These are phyloP conservation scores for Parathielavia appendiculata DNA, from an alignment of 495 filamentous ascomycete species.

Conservation along the genomic window DNA sequence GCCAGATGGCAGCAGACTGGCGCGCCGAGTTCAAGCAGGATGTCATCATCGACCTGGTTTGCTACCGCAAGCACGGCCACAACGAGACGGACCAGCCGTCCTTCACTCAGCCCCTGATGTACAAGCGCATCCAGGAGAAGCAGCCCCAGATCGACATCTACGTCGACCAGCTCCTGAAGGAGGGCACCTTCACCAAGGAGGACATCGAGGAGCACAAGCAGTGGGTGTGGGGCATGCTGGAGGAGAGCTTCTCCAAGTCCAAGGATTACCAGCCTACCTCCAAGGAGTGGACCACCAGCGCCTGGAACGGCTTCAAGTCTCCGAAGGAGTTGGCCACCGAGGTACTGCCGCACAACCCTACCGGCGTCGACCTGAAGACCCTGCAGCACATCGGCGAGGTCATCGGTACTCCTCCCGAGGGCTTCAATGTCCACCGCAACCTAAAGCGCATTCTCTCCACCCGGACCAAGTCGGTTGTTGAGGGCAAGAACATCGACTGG, in stretches of 20 bases:
- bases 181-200: constrained; percentile 91
- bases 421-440: constrained; percentile 85
- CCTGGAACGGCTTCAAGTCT: constrained; percentile 98
- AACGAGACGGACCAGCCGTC: constrained; percentile 99
- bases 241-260: constrained; percentile 91
- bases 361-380: constrained; percentile 63
- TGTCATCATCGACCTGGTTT: constrained; percentile 95
- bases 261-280: constrained; percentile 95
- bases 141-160: constrained; percentile 79
- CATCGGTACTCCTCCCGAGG: constrained; percentile 72
- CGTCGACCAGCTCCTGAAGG: constrained; percentile 77
- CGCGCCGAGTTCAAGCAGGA: constrained; percentile 96
- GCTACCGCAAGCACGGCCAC: constrained; percentile 98
- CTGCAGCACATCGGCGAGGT: constrained; percentile 73
- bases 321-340: constrained; percentile 96
- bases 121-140: constrained; percentile 87
- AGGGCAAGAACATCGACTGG: constrained; percentile 96
- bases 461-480: constrained; percentile 85
- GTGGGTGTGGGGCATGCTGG: constrained; percentile 99
- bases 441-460: constrained; percentile 90
- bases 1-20: constrained; percentile 94
- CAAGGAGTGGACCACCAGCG: constrained; percentile 97
- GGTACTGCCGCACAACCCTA: constrained; percentile 87
- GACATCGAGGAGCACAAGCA: constrained; percentile 99
- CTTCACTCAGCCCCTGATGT: constrained; percentile 99